Percentiles rank a stretch among this genome's conserved stretches.
Conservation (phyloP, 305 asterid genomes). For the Solanum aculeatissimum region DNA sequence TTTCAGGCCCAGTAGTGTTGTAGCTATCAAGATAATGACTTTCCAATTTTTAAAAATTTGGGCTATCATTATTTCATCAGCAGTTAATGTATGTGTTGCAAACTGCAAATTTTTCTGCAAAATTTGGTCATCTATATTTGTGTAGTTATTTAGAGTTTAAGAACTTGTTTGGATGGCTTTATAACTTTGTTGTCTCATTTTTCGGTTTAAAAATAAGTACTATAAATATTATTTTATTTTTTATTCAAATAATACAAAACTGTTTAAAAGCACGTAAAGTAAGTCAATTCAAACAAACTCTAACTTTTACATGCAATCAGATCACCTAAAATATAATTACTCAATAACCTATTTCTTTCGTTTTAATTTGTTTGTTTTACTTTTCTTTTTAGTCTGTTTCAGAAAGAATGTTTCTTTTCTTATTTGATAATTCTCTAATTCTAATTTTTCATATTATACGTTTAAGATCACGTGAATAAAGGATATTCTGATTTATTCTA, state of each 20-base stretch:
- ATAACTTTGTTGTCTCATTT: no score
- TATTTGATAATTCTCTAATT: neutral
- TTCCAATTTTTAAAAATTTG: conserved; percentile 8
- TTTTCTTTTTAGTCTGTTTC: neutral
- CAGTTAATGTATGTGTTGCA: neutral
- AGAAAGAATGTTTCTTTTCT: no score
- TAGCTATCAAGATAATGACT: conserved; percentile 29
- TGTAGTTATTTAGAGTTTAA: neutral
- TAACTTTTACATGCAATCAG: neutral
- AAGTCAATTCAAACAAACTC: neutral
- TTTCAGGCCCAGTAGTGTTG: conserved; percentile 11
- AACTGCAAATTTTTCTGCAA: neutral
- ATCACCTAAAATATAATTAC: neutral
- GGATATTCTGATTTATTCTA: neutral
- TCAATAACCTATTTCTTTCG: neutral
- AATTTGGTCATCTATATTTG: neutral
- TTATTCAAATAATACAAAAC: neutral
- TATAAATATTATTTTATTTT: neutral
- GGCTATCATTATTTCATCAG: neutral
- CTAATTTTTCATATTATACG: neutral
- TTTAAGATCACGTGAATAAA: neutral
- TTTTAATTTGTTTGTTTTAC: neutral
- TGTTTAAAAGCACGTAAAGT: neutral
- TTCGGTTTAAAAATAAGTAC: no score
- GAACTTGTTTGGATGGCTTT: no score